phyloP scores from a whole-genome alignment of 768 basidiomycete genomes.

The Lactarius tabidus region DNA sequence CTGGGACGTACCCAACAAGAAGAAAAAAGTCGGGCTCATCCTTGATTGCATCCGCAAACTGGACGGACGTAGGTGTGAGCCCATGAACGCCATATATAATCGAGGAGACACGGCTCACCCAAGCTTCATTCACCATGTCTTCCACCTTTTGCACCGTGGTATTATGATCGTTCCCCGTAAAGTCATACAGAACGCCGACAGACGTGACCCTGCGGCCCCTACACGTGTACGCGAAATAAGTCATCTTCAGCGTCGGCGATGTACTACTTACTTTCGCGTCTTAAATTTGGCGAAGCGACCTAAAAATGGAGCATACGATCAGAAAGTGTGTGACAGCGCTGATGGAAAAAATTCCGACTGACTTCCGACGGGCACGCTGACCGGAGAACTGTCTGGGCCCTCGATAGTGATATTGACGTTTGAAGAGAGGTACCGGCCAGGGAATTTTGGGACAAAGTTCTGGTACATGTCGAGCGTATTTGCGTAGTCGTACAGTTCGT shows the following conservation, averaged over 20 bases:
- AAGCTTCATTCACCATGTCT: conserved; percentile 74
- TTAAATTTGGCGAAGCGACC: conserved; percentile 68
- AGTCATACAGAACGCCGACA: conserved; percentile 76
- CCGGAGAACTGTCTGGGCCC: conserved; percentile 36
- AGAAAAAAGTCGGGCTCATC: conserved; percentile 84
- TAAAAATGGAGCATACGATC: conserved; percentile 23
- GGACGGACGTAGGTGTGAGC: background rate
- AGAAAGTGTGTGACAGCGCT: background rate
- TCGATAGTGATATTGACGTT: conserved; percentile 81
- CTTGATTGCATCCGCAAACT: conserved; percentile 75
- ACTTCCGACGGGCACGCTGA: conserved; percentile 46
- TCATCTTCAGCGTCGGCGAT: background rate
- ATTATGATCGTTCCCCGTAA: conserved; percentile 63
- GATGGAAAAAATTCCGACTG: conserved; percentile 15
- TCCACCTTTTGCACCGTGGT: conserved; percentile 72
- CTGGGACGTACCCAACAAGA: conserved; percentile 52
- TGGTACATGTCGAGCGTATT: conserved; percentile 66
- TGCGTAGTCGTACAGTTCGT: conserved; percentile 75
- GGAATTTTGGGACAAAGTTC: conserved; percentile 62
- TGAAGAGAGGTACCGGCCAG: conserved; percentile 74
- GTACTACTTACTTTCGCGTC: conserved; percentile 55
- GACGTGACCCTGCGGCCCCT: conserved; percentile 73
- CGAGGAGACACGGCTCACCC: conserved; percentile 44
- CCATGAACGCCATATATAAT: background rate
- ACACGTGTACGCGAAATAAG: conserved; percentile 23